Conservation (phyloP, 163 green algal genomes). For the Scenedesmus sp. region DNA sequence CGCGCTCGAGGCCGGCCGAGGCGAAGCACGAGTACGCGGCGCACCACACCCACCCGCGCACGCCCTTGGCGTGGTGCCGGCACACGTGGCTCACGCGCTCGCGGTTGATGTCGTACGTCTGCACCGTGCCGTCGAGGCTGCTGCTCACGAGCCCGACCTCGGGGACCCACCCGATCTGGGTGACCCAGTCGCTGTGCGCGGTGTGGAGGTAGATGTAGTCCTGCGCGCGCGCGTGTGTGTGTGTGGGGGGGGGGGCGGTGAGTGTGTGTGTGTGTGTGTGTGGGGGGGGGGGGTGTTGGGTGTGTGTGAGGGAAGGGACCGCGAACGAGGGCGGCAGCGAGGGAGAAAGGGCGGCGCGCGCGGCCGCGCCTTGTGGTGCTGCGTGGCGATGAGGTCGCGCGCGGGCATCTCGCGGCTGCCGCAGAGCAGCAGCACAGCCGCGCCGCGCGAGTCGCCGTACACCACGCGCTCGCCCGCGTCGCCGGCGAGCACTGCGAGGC, state of each 20-base stretch:
- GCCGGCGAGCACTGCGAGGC: slow-evolving; percentile 52
- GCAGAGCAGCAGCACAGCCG: slow-evolving; percentile 43
- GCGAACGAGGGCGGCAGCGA: too few relatives aligned
- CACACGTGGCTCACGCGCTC: slow-evolving; percentile 69
- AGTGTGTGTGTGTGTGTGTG: too few relatives aligned
- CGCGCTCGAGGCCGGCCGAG: slow-evolving; percentile 78
- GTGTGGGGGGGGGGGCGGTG: neutral
- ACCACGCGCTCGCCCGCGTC: slow-evolving; percentile 64
- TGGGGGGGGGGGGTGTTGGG: neutral
- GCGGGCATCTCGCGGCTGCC: slow-evolving; percentile 56
- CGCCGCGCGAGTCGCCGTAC: slow-evolving; percentile 66
- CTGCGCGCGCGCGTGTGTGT: slow-evolving; percentile 12
- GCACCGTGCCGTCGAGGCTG: slow-evolving; percentile 80
- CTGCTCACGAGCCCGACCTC: slow-evolving; percentile 80
- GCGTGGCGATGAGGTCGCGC: slow-evolving; percentile 65
- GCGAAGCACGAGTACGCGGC: slow-evolving; percentile 80
- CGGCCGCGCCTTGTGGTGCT: slow-evolving; percentile 58
- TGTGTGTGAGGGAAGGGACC: too few relatives aligned
- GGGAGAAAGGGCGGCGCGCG: neutral
- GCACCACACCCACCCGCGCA: slow-evolving; percentile 78
- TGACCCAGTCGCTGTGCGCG: slow-evolving; percentile 85
- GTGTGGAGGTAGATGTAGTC: slow-evolving; percentile 73
- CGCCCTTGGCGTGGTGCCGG: slow-evolving; percentile 73
- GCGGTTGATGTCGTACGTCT: slow-evolving; percentile 48
- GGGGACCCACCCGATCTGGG: slow-evolving; percentile 70